Evolutionary conservation across 1,284 basidiomycete genomes (phyloP), one percentile per base, ranked within the genome.

Genomic region (Papiliotrema fonsecae): DNA sequence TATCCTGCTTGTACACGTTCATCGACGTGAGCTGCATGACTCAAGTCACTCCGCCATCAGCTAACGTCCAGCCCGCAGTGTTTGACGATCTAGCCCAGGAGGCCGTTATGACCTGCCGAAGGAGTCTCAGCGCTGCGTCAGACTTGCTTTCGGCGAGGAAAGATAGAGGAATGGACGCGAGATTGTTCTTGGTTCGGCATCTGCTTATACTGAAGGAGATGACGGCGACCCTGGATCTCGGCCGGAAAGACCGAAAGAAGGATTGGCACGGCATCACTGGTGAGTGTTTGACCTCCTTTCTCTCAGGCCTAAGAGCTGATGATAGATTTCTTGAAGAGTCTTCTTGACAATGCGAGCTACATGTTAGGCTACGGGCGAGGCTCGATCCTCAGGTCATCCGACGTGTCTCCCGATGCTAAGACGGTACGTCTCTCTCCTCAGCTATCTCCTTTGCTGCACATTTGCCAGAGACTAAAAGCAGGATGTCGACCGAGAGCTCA

Each of bases 61-160:
- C 43, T 53, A 26, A 47, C 38, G 21, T 30, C 39, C 58, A 93
- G 89, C 83, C 86, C 16, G 85, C 83, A 2, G 92, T 96, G 52
- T 97, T 94, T 56, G 86, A 89, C 62, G 92, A 96, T 65, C 86
- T 96, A 39, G 89, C 92, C 0, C 87, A 90, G 69, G 91, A 96
- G 73, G 88, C 90, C 0, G 79, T 94, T 28, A 78, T 80, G 14
- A 76, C 90, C 3, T 93, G 90, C 67, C 82, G 85, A 34, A 78
- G 83, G 52, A 91, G 89, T 0, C 79, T 96, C 6, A 75, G 85
- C 19, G 70, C 79, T 4, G 88, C 87, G 0, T 78, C 87, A 0
- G 80, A 85, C 19, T 75, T 79, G 35, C 77, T 94, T 26, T 76
- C 78, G 21, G 71, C 78, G 6, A 80, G 78, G 41, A 68, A 75